Base-by-base conservation (phyloP, 192 early-diverging fungal species). In the Coemansia sp. region DNA sequence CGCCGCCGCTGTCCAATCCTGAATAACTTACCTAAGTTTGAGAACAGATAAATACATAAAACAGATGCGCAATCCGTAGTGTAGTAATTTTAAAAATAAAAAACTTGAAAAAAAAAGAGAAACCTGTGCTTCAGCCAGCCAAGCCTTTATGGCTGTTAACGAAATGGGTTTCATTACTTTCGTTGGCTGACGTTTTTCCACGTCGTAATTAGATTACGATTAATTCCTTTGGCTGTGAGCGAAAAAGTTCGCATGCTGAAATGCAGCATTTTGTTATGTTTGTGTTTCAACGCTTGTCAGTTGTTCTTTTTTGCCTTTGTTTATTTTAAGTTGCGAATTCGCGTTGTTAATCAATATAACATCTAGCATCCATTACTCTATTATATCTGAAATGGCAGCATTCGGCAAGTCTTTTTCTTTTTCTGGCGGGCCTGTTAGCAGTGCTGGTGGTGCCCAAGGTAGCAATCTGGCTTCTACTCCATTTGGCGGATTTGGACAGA, bases 361-460 rank as follows among this genome's bases (percentile, higher is more conserved):
- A 54, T 25, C 51, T 54, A 54, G 14, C 25, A 54, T 10, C 25
- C 22, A 22, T 54, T 25, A 22, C 12, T 54, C 7, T 32, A 32
- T 32, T 32, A 32, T 32, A n/a, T 46, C 37, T 58, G 16, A 41
- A 58, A 81, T 81, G 78, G 61, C 78, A 25, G 56, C 63, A 22
- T 72, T 75, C 49, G 73, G 73, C 22, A 81, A 81, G 58, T 72
- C 73, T 7, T 74, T 81, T 48, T 81, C 78, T 46, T 81, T 81
- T 46, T 76, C 79, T 11, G 68, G 70, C 19, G 74, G 77, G 4
- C 48, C 71, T 7, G 13, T 69, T 45, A 67, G 57, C 50, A 39
- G 56, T 42, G 42, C 20, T 14, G 44, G 53, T 22, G 64, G 63
- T 11, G 50, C 20, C n/a, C 53, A 45, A 40, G 50, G 65, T 5